Evolutionary conservation across 805 yeast species (phyloP).

Genomic region (Nakazawaea ishiwadae): DNA sequence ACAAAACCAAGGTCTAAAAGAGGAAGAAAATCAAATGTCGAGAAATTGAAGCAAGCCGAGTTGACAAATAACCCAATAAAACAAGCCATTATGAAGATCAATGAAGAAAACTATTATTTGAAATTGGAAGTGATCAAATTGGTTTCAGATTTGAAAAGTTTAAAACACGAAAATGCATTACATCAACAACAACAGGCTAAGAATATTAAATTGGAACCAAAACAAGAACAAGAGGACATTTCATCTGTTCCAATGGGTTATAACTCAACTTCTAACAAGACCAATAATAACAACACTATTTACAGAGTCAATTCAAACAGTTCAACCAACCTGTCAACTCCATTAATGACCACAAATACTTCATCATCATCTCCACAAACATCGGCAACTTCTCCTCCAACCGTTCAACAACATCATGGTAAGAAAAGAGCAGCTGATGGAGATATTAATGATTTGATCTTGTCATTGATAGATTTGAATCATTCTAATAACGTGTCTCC

Average conservation of each 20-base stretch:
- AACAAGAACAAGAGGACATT: background rate
- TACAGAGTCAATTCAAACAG: constrained; percentile 9
- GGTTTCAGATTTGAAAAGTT: constrained; percentile 36
- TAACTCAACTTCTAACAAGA: constrained; percentile 7
- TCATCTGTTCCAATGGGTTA: constrained; percentile 8
- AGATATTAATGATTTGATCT: constrained; percentile 30
- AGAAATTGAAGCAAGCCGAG: constrained; percentile 4
- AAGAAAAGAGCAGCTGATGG: constrained; percentile 27
- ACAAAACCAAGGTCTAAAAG: constrained; percentile 3
- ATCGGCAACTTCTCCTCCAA: constrained; percentile 6
- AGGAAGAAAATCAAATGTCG: constrained; percentile 10
- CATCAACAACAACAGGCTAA: background rate
- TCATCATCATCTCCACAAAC: constrained; percentile 8
- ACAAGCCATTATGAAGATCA: constrained; percentile 34
- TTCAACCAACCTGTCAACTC: constrained; percentile 8
- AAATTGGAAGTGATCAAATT: constrained; percentile 39
- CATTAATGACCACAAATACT: constrained; percentile 4
- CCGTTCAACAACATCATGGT: constrained; percentile 5
- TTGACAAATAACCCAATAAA: constrained; percentile 27
- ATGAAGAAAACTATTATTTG: constrained; percentile 39
- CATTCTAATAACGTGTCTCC: constrained; percentile 18
- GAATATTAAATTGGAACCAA: constrained; percentile 1
- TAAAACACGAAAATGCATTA: constrained; percentile 22
- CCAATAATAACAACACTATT: constrained; percentile 11
- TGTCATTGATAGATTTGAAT: constrained; percentile 28